A percentile compares a stretch with the other conserved stretches of the same genome.
phyloP scores from a whole-genome alignment of 2,329 filamentous ascomycete genomes.

The Penicillium sp. region DNA sequence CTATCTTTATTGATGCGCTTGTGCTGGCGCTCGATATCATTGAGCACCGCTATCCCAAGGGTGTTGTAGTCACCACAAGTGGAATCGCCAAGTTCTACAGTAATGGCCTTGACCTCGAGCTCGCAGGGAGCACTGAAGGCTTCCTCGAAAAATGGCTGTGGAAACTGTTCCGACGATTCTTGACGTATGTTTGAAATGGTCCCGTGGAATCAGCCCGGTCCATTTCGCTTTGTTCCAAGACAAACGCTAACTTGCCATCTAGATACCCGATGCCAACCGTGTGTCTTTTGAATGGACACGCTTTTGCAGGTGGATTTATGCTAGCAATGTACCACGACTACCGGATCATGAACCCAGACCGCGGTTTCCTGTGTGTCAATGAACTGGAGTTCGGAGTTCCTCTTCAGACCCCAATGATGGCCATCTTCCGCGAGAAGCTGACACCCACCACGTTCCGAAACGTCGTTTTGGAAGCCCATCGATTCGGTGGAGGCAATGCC shows the following conservation, averaged over 20 bases:
- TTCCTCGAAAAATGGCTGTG: constrained; percentile 67
- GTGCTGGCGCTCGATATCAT: constrained; percentile 73
- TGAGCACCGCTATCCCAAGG: constrained; percentile 67
- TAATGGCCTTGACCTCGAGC: constrained; percentile 77
- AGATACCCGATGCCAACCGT: constrained; percentile 80
- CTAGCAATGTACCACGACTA: constrained; percentile 82
- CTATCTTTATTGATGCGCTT: constrained; percentile 67
- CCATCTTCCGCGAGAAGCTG: constrained; percentile 73
- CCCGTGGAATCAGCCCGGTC: neutral
- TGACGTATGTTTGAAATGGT: constrained; percentile 50
- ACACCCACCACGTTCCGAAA: constrained; percentile 57
- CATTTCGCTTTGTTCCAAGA: neutral
- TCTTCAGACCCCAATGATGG: constrained; percentile 72
- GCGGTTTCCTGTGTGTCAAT: constrained; percentile 78
- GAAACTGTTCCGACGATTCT: constrained; percentile 64
- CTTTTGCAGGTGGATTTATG: constrained; percentile 82
- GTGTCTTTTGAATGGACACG: constrained; percentile 77
- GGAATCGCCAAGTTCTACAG: constrained; percentile 77
- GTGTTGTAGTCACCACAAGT: constrained; percentile 76
- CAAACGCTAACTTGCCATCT: neutral
- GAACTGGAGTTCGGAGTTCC: constrained; percentile 78
- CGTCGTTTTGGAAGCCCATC: constrained; percentile 72
- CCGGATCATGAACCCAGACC: constrained; percentile 69
- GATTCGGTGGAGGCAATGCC: constrained; percentile 66
- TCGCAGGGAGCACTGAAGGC: constrained; percentile 60